Base-by-base conservation (phyloP, 2,329 filamentous ascomycete genomes). In the Septoria petroselini region DNA sequence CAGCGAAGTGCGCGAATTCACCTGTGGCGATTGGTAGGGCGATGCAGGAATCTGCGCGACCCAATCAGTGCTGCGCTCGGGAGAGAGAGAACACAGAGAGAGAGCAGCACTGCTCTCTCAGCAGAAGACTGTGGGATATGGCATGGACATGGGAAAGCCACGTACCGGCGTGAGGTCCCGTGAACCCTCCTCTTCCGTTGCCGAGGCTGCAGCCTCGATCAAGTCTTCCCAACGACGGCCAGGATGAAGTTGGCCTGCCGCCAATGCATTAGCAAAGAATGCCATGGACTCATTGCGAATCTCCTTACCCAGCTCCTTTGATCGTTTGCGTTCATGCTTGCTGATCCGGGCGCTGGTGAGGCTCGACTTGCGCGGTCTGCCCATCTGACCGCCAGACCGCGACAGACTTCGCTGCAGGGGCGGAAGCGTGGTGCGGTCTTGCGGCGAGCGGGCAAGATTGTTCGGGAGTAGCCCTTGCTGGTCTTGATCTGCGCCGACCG, bases 191-290 rank as follows among this genome's bases (percentile, higher is more conserved):
- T 93, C 91, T 72, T 95, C 91, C 2, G 89, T 94, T 21, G 91
- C 90, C 54, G 89, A 95, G 25, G 91, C 90, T 47, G 88, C 91
- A 44, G 91, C 91, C 70, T 96, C 91, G 58, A 97, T 94, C 53
- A 97, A 77, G 69, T 97, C 91, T 70, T 95, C 89, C 93, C 91
- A 97, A 63, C 91, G 80, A 73, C 93, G 95, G 58, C 88, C 90
- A 39, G 43, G 43, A 71, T 87, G 82, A 41, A 79, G 74, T 62
- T 78, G 81, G 14, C 79, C 86, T 52, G 86, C 85, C 15, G 81
- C 83, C 49, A 85, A 90, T 70, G 96, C 91, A 34, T 88, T 88
- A 12, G 89, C 95, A 59, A 87, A 80, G 48, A 89, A 88, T 71
- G 95, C 95, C 55, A 88, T 81, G 61, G 85, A 83, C 50, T 84